Evolutionary conservation across 2,329 filamentous ascomycete species (phyloP).

Genomic region (Cladophialophora exuberans): DNA sequence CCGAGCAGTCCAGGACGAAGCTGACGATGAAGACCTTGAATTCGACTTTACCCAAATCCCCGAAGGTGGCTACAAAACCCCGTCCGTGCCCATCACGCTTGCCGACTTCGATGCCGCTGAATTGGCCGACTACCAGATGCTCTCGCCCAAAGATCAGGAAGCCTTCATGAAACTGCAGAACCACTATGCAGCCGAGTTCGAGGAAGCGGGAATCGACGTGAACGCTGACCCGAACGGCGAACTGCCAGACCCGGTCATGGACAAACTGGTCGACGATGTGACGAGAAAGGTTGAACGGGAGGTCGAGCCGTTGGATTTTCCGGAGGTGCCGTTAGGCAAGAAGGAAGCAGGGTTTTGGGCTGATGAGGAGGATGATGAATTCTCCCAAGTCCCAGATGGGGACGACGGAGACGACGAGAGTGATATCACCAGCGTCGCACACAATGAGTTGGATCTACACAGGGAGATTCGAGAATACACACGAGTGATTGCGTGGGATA

Average conservation of each 20-base stretch:
- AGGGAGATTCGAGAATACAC: conserved; percentile 88
- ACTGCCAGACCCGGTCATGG: conserved; percentile 9
- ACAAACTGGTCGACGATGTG: conserved; percentile 39
- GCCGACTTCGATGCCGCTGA: conserved; percentile 30
- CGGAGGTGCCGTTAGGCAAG: conserved; percentile 5
- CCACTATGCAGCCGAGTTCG: conserved; percentile 30
- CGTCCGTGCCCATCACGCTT: conserved; percentile 21
- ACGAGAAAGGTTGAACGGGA: conserved; percentile 39
- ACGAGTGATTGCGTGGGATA: conserved; percentile 88
- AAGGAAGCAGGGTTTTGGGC: conserved; percentile 47
- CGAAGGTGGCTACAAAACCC: conserved; percentile 23
- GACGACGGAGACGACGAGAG: conserved; percentile 68
- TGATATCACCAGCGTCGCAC: conserved; percentile 80
- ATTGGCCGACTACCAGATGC: conserved; percentile 32
- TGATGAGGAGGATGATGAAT: conserved; percentile 49
- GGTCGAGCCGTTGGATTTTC: conserved; percentile 24
- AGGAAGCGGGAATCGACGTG: conserved; percentile 18
- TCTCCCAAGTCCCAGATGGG: conserved; percentile 52
- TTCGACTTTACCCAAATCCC: conserved; percentile 14
- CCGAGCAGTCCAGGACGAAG: background rate
- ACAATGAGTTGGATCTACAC: conserved; percentile 85
- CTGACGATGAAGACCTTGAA: conserved; percentile 6
- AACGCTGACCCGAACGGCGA: conserved; percentile 2
- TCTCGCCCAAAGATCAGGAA: conserved; percentile 24
- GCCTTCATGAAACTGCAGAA: conserved; percentile 30